Evolutionary conservation across 2,329 filamentous ascomycete species (phyloP), one percentile per base, ranked within the genome.

Genomic region (Fusarium falciforme): DNA sequence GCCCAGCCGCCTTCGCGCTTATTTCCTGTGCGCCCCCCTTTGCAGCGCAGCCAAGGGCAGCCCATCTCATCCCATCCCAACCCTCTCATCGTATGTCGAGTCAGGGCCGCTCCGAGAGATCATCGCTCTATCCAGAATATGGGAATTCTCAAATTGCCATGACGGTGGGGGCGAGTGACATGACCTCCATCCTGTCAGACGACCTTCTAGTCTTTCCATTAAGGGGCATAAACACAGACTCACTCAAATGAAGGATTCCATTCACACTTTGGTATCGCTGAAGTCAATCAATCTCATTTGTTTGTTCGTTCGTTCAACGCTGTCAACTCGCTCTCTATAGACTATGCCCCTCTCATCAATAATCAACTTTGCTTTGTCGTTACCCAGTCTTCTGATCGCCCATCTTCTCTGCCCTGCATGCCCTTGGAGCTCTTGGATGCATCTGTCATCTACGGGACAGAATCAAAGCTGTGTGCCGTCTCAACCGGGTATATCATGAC

Each of bases 401-500:
- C 38, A 31, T 54, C 49, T 57, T 42, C 52, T 44, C 29, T 66
- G 57, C 60, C 33, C 60, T 40, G 10, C n/a, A 16, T 42, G 31
- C 47, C 59, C 54, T 38, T 54, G 31, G 25, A 27, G 44, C 44
- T 49, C 44, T 29, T 29, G 61, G 57, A 64, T 64, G 61, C 58
- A 31, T 61, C 60, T 68, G 59, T 27, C 63, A 55, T 59, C 62
- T 61, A 58, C 61, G 62, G 59, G 27, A 68, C 68, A 78, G 63
- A 44, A 64, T 68, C 60, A 67, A 52, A 60, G 42, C 58, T 69
- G 67, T 69, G 47, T 68, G 61, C 69, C 67, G 60, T 69, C 62
- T 67, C 66, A 67, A 67, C 65, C 66, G 76, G 76, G 72, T 77
- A 78, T 78, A 78, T 78, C 76, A 63, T 78, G 68, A 74, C 76